A percentile compares a stretch with the other conserved stretches of the same genome.
Conservation (phyloP, 1,284 basidiomycete genomes). For the Ustilago bromivora region DNA sequence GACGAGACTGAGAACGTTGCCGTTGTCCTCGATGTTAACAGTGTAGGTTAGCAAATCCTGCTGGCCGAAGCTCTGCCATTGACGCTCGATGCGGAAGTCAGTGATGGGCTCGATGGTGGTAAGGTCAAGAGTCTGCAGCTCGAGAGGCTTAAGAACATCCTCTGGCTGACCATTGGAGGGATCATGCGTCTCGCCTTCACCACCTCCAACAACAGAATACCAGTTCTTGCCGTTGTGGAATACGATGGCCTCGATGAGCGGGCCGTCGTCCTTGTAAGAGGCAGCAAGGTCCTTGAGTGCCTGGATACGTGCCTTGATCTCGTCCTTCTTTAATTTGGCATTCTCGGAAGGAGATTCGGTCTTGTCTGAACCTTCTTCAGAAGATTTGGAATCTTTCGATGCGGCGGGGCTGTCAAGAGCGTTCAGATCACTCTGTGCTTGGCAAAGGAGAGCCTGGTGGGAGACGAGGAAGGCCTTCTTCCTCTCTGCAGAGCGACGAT, state of each 20-base stretch:
- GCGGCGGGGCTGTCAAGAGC: conserved; percentile 28
- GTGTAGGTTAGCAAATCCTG: conserved; percentile 69
- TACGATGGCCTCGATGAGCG: conserved; percentile 67
- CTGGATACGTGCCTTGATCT: conserved; percentile 65
- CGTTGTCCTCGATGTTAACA: conserved; percentile 66
- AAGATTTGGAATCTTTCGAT: conserved; percentile 3
- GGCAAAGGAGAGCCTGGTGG: conserved; percentile 59
- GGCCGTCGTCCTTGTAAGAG: conserved; percentile 66
- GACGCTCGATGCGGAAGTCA: conserved; percentile 66
- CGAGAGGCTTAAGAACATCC: conserved; percentile 41
- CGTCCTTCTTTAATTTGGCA: conserved; percentile 51
- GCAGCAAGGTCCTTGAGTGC: conserved; percentile 64
- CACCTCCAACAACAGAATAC: conserved; percentile 69
- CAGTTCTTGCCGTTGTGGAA: conserved; percentile 69
- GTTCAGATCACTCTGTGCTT: conserved; percentile 59
- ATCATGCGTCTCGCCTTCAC: conserved; percentile 65
- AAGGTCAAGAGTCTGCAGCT: conserved; percentile 59
- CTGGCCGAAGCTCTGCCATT: conserved; percentile 67
- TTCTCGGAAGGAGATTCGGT: conserved; percentile 19
- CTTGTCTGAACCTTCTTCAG: conserved; percentile 19
- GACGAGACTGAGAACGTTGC: conserved; percentile 64
- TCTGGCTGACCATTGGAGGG: conserved; percentile 56
- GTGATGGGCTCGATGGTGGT: conserved; percentile 58
- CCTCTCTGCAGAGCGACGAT: conserved; percentile 64
- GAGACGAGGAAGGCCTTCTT: conserved; percentile 65